Base-by-base conservation (phyloP, 2,329 filamentous ascomycete species). In the Curvularia eragrostidis region DNA sequence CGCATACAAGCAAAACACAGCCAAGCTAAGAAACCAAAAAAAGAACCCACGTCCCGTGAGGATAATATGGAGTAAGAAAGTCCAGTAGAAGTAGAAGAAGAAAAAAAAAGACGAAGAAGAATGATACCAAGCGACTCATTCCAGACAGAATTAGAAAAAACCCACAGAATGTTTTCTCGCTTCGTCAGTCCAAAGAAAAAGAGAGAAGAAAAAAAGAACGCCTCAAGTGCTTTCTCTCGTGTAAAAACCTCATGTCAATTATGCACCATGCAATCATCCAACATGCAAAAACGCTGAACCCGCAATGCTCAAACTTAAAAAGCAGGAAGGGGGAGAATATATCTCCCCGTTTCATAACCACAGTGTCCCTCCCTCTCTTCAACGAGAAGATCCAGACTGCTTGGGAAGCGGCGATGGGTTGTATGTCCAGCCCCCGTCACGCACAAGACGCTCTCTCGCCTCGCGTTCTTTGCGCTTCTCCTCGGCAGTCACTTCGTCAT, bases 401-500 rank as follows among this genome's bases (percentile, higher is more conserved):
- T 69, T 63, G 4, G 71, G 70, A 42, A 68, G 67, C 3, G 73
- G 73, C 19, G 67, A 70, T 3, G 73, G 73, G 47, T 77, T 71
- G 48, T 75, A 77, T 1, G 71, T 72, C 93, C 93, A 97, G 0
- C 91, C 92, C 4, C 93, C 93, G 65, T 97, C 91, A 61, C 89
- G 83, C 50, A 90, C 85, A 73, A 97, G 83, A 72, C 88, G 86
- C 76, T 96, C 91, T 61, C 93, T 84, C 55, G 90, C 90, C 59
- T 90, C 89, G 67, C 90, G 80, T 78, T 97, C 93, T 72, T 87
- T 90, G 52, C 86, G 82, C 70, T 96, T 91, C 72, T 97, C 93
- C 58, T 96, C 93, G 65, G 93, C 89, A 0, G 93, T 97, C 67
- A 99, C 82, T 43, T 84, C 83, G 76, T 99, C 96, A 3, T 89